A percentile compares a stretch with the other conserved stretches of the same genome.
Evolutionary conservation across 352 stramenopile species (phyloP).

Genomic region (Elongisporangium anandrum): DNA sequence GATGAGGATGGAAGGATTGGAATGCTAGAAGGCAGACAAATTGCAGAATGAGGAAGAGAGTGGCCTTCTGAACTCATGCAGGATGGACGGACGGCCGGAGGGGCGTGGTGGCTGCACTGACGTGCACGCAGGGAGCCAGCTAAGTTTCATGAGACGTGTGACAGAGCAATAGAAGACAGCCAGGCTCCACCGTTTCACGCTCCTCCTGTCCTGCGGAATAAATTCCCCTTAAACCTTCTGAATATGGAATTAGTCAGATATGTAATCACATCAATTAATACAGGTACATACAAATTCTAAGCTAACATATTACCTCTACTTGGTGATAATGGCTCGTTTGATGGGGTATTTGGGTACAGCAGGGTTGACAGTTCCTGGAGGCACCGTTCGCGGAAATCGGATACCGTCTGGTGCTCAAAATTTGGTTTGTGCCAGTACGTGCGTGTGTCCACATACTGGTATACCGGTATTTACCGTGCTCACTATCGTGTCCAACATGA

Average conservation of each 20-base stretch:
- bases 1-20: not conserved
- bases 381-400: not conserved
- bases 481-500: not conserved
- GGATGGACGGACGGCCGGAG: not conserved
- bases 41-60: not conserved
- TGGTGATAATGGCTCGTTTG: not conserved
- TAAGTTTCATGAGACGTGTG: not conserved
- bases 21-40: not conserved
- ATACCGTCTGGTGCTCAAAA: not conserved
- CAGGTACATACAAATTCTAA: not conserved
- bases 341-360: not conserved
- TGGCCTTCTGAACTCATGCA: not conserved
- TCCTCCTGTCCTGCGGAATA: not conserved
- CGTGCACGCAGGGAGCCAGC: not conserved
- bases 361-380: not conserved
- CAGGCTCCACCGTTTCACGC: not conserved
- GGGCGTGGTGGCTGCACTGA: not conserved
- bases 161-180: not conserved
- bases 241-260: not conserved
- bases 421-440: not conserved
- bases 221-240: not conserved
- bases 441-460: not conserved
- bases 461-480: not conserved
- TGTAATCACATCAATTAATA: not conserved
- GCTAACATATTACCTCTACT: not conserved